Evolutionary conservation across 2,329 filamentous ascomycete genomes (phyloP).

Genomic region (Rhinocladiella mackenziei): DNA sequence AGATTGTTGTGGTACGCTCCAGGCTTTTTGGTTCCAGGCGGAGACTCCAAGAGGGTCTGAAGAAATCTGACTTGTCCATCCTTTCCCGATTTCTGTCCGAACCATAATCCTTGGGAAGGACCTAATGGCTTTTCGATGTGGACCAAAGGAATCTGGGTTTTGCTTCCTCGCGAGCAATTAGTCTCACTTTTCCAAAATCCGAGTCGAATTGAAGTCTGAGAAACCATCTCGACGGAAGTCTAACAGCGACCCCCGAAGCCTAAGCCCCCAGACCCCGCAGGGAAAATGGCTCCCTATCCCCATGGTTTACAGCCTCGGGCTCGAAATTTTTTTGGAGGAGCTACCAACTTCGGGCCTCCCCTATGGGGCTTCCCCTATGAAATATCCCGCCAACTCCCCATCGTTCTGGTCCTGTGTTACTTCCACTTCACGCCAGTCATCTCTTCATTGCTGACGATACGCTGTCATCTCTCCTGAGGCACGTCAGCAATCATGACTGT

Average conservation of each 20-base stretch:
- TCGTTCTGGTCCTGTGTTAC: no score
- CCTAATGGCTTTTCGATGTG: background rate
- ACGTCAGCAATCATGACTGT: constrained; percentile 10
- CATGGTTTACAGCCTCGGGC: constrained; percentile 8
- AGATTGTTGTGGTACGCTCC: constrained; percentile 19
- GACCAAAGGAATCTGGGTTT: background rate
- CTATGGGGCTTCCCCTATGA: background rate
- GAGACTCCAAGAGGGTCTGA: background rate
- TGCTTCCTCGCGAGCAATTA: background rate
- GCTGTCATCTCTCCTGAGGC: background rate
- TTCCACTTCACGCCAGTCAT: background rate
- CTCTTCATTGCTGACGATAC: background rate
- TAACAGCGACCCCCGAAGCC: constrained; percentile 3
- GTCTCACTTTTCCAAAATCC: background rate
- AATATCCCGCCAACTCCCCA: background rate
- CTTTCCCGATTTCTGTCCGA: background rate
- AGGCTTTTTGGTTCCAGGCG: background rate
- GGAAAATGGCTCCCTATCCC: background rate
- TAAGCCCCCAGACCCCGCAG: constrained; percentile 7
- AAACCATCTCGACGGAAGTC: background rate
- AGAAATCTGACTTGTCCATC: background rate
- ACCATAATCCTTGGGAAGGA: background rate
- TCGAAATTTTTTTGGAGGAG: background rate
- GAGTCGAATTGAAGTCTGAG: background rate
- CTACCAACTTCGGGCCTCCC: background rate